A percentile compares a stretch with the other conserved stretches of the same genome.
Conservation (phyloP, 2,329 filamentous ascomycete genomes). For the Phyllosticta citriasiana region DNA sequence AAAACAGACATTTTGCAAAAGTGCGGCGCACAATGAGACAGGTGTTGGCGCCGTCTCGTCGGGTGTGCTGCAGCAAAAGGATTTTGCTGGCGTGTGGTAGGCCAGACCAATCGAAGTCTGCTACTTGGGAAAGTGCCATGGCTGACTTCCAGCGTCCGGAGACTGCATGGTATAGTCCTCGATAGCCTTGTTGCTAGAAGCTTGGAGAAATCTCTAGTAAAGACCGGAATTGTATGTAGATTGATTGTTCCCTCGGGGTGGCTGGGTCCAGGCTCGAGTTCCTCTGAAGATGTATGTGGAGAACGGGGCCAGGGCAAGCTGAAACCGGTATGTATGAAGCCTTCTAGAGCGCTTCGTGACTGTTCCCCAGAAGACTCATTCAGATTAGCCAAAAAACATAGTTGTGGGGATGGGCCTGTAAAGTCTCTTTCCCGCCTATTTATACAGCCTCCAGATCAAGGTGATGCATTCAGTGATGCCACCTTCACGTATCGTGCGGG, state of each 20-base stretch:
- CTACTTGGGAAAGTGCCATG: background rate
- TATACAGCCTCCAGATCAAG: background rate
- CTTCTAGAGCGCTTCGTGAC: too few relatives aligned
- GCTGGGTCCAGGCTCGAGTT: too few relatives aligned
- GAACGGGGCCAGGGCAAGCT: too few relatives aligned
- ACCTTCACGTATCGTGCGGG: background rate
- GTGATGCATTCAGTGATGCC: background rate
- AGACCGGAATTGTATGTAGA: background rate
- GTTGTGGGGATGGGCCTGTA: background rate
- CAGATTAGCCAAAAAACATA: background rate
- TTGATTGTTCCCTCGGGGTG: too few relatives aligned
- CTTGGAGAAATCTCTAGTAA: background rate
- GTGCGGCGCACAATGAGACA: background rate
- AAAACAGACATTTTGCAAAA: background rate
- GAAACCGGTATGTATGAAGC: too few relatives aligned
- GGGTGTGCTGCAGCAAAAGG: background rate
- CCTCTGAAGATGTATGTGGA: too few relatives aligned
- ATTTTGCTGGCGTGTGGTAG: background rate
- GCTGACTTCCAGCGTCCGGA: background rate
- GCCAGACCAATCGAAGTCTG: background rate
- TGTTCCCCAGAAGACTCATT: background rate
- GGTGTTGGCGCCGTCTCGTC: background rate
- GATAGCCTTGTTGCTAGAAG: background rate
- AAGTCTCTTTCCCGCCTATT: background rate
- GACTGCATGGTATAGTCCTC: background rate